Conservation (phyloP, 176 grass and related monocot genomes). For the Bonia amplexicaulis region DNA sequence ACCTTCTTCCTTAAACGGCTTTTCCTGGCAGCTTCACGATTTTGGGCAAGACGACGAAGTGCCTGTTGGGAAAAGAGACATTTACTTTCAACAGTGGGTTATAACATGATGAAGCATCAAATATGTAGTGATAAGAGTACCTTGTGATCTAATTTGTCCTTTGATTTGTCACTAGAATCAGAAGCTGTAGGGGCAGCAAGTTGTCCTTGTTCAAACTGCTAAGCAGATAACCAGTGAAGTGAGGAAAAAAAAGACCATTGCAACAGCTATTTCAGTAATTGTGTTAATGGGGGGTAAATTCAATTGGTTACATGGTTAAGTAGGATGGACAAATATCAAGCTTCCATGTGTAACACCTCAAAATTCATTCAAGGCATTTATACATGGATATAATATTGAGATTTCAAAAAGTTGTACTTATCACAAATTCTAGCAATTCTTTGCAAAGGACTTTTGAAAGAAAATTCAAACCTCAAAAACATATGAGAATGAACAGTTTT, state of each 20-base stretch:
- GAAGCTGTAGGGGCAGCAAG: slow-evolving; percentile 38
- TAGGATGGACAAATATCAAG: not conserved
- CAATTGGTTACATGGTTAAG: not conserved
- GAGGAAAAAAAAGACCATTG: not conserved
- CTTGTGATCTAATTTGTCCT: slow-evolving; percentile 76
- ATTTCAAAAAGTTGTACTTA: not conserved
- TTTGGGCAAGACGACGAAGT: slow-evolving; percentile 91
- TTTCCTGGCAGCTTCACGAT: slow-evolving; percentile 98
- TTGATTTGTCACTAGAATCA: slow-evolving; percentile 85
- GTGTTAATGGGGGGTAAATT: not conserved
- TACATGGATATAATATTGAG: not conserved
- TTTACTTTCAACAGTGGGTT: slow-evolving; percentile 11
- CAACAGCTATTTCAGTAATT: not conserved
- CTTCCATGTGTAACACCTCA: slow-evolving; percentile 6
- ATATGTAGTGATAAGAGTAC: slow-evolving; percentile 33
- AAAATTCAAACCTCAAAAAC: slow-evolving; percentile 10
- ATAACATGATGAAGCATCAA: not conserved
- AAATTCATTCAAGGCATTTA: not conserved
- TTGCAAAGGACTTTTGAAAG: not conserved
- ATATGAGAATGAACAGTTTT: not conserved
- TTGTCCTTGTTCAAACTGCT: slow-evolving; percentile 69
- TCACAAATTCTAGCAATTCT: not conserved
- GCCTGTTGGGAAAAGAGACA: slow-evolving; percentile 35
- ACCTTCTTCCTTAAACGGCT: slow-evolving; percentile 98
- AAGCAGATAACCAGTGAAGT: slow-evolving; percentile 18